These are phyloP conservation scores for Rutstroemia sp. DNA, from an alignment of 2,329 filamentous ascomycete genomes.

Conservation along the genomic window DNA sequence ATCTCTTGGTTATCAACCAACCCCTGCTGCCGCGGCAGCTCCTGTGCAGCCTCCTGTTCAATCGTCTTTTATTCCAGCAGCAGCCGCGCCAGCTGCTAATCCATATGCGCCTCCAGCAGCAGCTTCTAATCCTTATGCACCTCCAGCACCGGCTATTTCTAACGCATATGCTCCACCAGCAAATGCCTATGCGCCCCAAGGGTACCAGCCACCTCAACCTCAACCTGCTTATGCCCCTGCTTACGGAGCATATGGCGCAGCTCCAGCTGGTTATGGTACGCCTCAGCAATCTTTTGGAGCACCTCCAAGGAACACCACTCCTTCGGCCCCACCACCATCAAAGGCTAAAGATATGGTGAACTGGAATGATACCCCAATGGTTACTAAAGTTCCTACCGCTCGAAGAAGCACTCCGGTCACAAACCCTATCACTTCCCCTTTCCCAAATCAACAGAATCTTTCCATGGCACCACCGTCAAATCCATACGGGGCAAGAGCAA, in stretches of 20 bases:
- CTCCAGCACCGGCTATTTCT: slow-evolving; percentile 26
- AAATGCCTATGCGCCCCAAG: slow-evolving; percentile 32
- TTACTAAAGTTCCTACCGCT: slow-evolving; percentile 62
- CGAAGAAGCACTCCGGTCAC: slow-evolving; percentile 62
- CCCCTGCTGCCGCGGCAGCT: slow-evolving; percentile 28
- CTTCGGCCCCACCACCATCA: slow-evolving; percentile 63
- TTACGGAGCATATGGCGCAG: slow-evolving; percentile 22
- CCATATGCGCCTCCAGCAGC: slow-evolving; percentile 39
- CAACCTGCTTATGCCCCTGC: slow-evolving; percentile 29
- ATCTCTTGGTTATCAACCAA: slow-evolving; percentile 40
- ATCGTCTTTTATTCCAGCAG: slow-evolving; percentile 31
- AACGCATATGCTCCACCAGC: slow-evolving; percentile 43
- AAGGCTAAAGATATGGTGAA: slow-evolving; percentile 65
- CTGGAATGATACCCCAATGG: slow-evolving; percentile 94
- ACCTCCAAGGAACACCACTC: slow-evolving; percentile 58
- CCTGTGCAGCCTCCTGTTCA: slow-evolving; percentile 25
- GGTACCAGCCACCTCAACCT: slow-evolving; percentile 33
- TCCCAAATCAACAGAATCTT: slow-evolving; percentile 55
- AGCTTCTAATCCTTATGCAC: slow-evolving; percentile 42
- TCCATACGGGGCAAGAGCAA: slow-evolving; percentile 51
- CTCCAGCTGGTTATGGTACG: slow-evolving; percentile 23
- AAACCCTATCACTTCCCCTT: slow-evolving; percentile 62
- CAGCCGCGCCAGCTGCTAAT: slow-evolving; percentile 32
- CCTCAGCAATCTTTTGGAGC: slow-evolving; percentile 36
- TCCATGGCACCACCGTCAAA: slow-evolving; percentile 50